Evolutionary conservation across 1,284 basidiomycete species (phyloP).

Genomic region (Porodaedalea pini): DNA sequence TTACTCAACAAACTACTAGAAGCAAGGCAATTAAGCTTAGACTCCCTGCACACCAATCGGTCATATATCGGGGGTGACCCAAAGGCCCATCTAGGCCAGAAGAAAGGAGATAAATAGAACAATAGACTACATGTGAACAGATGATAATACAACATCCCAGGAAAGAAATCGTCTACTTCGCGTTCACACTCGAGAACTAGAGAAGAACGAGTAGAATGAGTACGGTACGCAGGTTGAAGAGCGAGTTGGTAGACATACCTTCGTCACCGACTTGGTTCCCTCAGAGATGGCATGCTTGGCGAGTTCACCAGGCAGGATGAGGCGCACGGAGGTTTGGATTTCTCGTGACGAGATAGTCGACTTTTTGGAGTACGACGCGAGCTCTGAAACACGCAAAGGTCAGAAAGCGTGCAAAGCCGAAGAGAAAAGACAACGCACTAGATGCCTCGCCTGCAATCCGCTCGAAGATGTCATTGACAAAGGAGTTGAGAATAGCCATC

Average conservation of each 20-base stretch:
- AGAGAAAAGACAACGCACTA: slow-evolving; percentile 31
- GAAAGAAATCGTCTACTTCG: slow-evolving; percentile 39
- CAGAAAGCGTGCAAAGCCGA: slow-evolving; percentile 14
- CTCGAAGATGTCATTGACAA: slow-evolving; percentile 54
- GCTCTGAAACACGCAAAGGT: slow-evolving; percentile 29
- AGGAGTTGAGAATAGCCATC: slow-evolving; percentile 56
- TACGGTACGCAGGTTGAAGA: background rate
- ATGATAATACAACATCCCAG: slow-evolving; percentile 17
- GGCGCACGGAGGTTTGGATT: slow-evolving; percentile 55
- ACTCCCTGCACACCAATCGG: too few relatives aligned
- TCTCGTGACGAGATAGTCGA: slow-evolving; percentile 58
- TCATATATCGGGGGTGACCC: too few relatives aligned
- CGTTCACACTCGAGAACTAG: slow-evolving; percentile 63
- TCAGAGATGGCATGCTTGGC: slow-evolving; percentile 70
- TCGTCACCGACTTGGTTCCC: slow-evolving; percentile 37
- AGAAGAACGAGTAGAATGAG: slow-evolving; percentile 1
- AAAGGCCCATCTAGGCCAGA: background rate
- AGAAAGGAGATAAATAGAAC: slow-evolving; percentile 12
- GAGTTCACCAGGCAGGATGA: slow-evolving; percentile 58
- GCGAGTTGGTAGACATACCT: slow-evolving; percentile 32
- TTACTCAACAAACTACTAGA: background rate
- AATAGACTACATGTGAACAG: slow-evolving; percentile 16
- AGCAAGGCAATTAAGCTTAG: too few relatives aligned
- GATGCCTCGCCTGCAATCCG: slow-evolving; percentile 52
- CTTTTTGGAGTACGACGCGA: slow-evolving; percentile 57